Percentiles rank a stretch among this genome's conserved stretches.
phyloP scores from a whole-genome alignment of 768 basidiomycete species.

The Pisolithus marmoratus region DNA sequence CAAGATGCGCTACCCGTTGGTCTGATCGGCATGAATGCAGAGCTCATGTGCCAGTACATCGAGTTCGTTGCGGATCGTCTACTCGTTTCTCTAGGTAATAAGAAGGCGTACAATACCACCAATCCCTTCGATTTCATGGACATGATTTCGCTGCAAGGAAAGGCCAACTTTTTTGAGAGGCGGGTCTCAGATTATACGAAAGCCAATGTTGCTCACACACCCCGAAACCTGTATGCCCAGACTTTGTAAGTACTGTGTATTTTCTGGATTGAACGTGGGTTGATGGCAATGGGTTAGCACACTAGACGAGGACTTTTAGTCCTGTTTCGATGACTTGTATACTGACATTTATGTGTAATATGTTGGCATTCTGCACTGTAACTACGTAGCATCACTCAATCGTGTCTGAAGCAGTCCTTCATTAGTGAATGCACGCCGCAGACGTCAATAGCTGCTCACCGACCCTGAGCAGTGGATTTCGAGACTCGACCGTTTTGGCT shows the following conservation, averaged over 20 bases:
- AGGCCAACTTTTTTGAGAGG: constrained; percentile 97
- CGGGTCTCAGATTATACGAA: constrained; percentile 85
- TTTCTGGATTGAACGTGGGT: background rate
- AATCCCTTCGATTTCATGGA: constrained; percentile 97
- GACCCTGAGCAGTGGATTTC: too few species aligned
- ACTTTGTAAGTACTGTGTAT: constrained; percentile 32
- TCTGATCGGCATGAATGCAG: constrained; percentile 89
- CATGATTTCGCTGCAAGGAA: constrained; percentile 91
- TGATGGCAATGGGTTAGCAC: constrained; percentile 20
- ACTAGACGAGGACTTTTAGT: constrained; percentile 38
- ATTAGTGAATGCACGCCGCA: too few species aligned
- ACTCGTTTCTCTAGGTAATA: constrained; percentile 75
- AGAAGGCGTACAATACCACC: constrained; percentile 64
- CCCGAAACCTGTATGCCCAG: constrained; percentile 20
- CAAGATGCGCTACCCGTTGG: constrained; percentile 77
- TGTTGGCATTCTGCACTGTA: background rate
- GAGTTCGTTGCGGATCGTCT: constrained; percentile 90
- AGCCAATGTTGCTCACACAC: constrained; percentile 46
- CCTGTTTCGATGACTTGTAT: constrained; percentile 1
- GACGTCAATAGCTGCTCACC: too few species aligned
- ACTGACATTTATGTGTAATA: constrained; percentile 1
- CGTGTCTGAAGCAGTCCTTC: too few species aligned
- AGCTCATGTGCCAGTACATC: constrained; percentile 85
- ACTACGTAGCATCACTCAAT: background rate
- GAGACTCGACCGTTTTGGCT: too few species aligned